Evolutionary conservation across 1,284 basidiomycete species (phyloP).

Genomic region (Jaminaea rosea): DNA sequence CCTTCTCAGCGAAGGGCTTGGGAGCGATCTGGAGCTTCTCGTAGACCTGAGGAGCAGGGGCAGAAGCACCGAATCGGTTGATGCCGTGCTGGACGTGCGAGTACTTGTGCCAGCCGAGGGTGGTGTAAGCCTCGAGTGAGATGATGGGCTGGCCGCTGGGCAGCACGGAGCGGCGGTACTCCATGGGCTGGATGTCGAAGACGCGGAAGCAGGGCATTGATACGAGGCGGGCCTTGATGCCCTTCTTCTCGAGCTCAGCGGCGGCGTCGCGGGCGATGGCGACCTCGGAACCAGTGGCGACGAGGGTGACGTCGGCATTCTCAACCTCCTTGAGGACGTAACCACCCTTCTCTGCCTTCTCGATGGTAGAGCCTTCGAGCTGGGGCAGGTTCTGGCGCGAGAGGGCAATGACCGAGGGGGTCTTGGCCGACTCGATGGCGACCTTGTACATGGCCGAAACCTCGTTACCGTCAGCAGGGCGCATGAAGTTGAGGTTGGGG

Average conservation of each 20-base stretch:
- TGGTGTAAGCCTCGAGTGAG: conserved; percentile 69
- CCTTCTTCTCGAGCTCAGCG: conserved; percentile 58
- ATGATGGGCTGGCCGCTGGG: conserved; percentile 80
- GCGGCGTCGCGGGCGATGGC: conserved; percentile 76
- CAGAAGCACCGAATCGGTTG: conserved; percentile 62
- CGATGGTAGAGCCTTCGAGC: conserved; percentile 75
- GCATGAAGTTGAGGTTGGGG: conserved; percentile 64
- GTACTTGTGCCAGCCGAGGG: conserved; percentile 45
- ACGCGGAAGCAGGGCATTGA: conserved; percentile 81
- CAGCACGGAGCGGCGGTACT: conserved; percentile 74
- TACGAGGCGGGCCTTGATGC: conserved; percentile 69
- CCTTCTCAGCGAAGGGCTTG: conserved; percentile 65
- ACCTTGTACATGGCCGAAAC: conserved; percentile 79
- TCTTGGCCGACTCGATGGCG: conserved; percentile 63
- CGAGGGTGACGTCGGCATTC: conserved; percentile 71
- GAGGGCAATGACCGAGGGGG: conserved; percentile 72
- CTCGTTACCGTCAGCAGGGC: conserved; percentile 88
- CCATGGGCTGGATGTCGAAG: conserved; percentile 72
- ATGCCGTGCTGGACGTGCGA: conserved; percentile 41
- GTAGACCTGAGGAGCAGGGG: conserved; percentile 79
- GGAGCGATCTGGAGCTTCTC: conserved; percentile 47
- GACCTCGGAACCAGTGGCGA: conserved; percentile 82
- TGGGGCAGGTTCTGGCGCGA: conserved; percentile 89
- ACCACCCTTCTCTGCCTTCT: conserved; percentile 72
- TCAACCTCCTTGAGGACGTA: conserved; percentile 75